A percentile compares a stretch with the other conserved stretches of the same genome.
Conservation (phyloP, 805 yeast species). For the Ogataea paraovalis region DNA sequence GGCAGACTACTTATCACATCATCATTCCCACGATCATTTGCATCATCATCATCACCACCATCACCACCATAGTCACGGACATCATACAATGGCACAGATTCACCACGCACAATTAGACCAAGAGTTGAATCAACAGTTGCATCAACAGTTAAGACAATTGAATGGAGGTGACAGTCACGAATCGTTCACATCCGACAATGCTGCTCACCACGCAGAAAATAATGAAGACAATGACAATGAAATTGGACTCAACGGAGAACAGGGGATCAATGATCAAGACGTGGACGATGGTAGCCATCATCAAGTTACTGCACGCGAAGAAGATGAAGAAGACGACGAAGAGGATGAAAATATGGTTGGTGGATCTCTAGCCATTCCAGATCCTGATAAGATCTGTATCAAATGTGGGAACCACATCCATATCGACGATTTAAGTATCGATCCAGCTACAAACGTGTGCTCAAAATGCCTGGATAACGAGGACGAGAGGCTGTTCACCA, state of each 20-base stretch:
- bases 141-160: conserved; percentile 24
- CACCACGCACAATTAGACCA: conserved; percentile 17
- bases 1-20: neutral
- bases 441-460: conserved; percentile 26
- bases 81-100: conserved; percentile 16
- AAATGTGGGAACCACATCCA: conserved; percentile 26
- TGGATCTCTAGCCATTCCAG: conserved; percentile 24
- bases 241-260: too few species aligned
- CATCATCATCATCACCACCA: conserved; percentile 1
- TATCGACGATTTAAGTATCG: conserved; percentile 25
- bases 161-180: neutral
- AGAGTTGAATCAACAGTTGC: conserved; percentile 29
- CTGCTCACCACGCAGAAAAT: conserved; percentile 1
- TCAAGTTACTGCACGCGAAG: neutral
- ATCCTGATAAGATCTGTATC: conserved; percentile 25
- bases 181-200: neutral
- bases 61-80: conserved; percentile 5
- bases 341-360: conserved; percentile 18
- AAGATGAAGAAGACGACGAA: conserved; percentile 1
- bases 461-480: conserved; percentile 21
- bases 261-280: too few species aligned
- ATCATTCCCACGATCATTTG: neutral
- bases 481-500: conserved; percentile 15
- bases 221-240: conserved; percentile 5
- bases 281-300: too few species aligned